Evolutionary conservation across 257 asterid species (phyloP), one percentile per base, ranked within the genome.

Genomic region (Mitragyna speciosa): DNA sequence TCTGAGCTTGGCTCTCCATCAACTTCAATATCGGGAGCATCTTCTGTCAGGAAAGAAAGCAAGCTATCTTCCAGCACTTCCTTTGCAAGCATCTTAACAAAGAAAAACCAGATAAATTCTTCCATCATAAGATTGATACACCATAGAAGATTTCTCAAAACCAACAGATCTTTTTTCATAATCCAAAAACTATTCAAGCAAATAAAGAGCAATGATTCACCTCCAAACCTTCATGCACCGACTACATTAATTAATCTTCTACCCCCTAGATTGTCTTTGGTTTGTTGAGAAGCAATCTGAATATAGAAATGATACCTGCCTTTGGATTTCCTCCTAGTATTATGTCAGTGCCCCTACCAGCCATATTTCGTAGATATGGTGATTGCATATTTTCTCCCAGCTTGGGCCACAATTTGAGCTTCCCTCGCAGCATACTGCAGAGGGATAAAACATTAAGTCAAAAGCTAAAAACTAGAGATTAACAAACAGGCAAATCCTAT

Each of bases 311-410:
- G 81, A 81, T 66, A 82, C 83, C 78, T 81, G 86, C 99, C 97
- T 95, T 96, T 30, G 99, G 99, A 84, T 95, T 96, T 83, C 99
- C 99, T 86, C 99, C 99, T 15, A 96, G 92, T 86, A 96, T 96
- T 81, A 96, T 96, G 85, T 96, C 99, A 84, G 99, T 92, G 68
- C 99, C 98, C 85, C 99, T 87, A 71, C 99, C 99, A 79, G 99
- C 99, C 99, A 95, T 95, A 87, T 95, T 95, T 95, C 12, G 99
- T 93, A 66, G 99, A 93, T 86, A 95, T 83, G 83, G 99, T 95
- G 83, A 95, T 95, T 81, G 97, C 99, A 83, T 89, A 77, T 85
- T 94, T 93, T 82, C 98, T 89, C 82, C 99, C 99, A 30, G 99
- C 99, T 87, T 96, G 99, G 72, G 99, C 97, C 48, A 96, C 93